phyloP scores from a whole-genome alignment of 495 filamentous ascomycete species.

The Xylaria curta region DNA sequence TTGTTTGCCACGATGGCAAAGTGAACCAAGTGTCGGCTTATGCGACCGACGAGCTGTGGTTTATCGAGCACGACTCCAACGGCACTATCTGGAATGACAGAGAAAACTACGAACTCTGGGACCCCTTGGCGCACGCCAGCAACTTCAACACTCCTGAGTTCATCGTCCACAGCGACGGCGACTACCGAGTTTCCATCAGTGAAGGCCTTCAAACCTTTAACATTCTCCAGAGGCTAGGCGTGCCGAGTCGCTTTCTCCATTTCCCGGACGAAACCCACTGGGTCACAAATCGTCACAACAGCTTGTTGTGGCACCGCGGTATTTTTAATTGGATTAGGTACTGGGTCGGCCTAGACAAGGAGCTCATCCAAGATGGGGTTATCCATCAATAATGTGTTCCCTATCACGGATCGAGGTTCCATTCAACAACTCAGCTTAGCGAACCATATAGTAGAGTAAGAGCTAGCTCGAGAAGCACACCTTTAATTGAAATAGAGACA shows the following conservation, averaged over 20 bases:
- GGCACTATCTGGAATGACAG: conserved; percentile 27
- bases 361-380: conserved; percentile 23
- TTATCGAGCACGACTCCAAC: conserved; percentile 26
- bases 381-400: conserved; percentile 8
- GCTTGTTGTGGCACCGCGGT: conserved; percentile 70
- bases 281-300: conserved; percentile 75
- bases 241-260: conserved; percentile 63
- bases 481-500: background rate
- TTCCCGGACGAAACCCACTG: conserved; percentile 66
- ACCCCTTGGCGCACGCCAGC: conserved; percentile 55
- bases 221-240: conserved; percentile 67
- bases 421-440: background rate
- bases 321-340: conserved; percentile 69
- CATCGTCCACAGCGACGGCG: conserved; percentile 62
- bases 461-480: background rate
- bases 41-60: conserved; percentile 19
- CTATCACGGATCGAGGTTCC: background rate
- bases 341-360: conserved; percentile 20
- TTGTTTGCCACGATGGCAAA: conserved; percentile 33
- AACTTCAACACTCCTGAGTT: conserved; percentile 49
- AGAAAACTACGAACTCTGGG: conserved; percentile 27
- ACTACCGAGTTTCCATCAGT: conserved; percentile 72
- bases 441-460: background rate
- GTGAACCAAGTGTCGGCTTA: conserved; percentile 21
- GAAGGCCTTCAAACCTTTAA: conserved; percentile 80